Base-by-base conservation (phyloP, 768 basidiomycete genomes). In the Russula vinacea region DNA sequence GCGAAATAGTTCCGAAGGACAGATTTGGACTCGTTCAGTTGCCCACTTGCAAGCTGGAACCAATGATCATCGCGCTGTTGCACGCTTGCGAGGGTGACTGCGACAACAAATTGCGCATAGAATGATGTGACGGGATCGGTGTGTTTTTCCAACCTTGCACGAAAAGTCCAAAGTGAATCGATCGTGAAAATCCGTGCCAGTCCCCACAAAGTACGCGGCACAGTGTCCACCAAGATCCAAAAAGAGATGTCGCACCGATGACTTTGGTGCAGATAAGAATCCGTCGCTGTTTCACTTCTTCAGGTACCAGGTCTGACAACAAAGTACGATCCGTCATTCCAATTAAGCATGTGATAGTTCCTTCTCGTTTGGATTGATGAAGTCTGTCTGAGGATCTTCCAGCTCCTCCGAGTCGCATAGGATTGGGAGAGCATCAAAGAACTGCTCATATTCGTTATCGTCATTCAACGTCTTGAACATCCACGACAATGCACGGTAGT, bases 131-230 rank as follows among this genome's bases (percentile, higher is more conserved):
- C 5, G 3, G 61, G n/a, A 3, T 44, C 5, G n/a, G 5, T 37
- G 29, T 29, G 5, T 29, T 29, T 5, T 29, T 29, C 29, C 44
- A 26, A 45, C 44, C 24, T 19, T 40, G 17, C 17, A 54, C 33
- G 54, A 7, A 37, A 61, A 47, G 52, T 33, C 60, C 60, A 39
- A 62, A 47, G 19, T 62, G 45, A 5, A 56, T 45, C 39, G 45
- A 62, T 37, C 24, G 49, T 37, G 13, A 11, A 62, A 26, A 19
- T 55, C 61, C 54, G 6, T 39, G 11, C 54, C 61, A 62, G 1
- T 50, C 61, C 40, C 47, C 45, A 13, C 24, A 29, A 8, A 62
- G 37, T 2, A 62, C 19, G n/a, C 33, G 40, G 33, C 35, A 22
- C 3, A 40, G n/a, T 9, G 1, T 62, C 44, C 14, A 9, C 33